These are phyloP conservation scores for Discostella pseudostelligera DNA, from an alignment of 108 stramenopile species.

Conservation along the genomic window DNA sequence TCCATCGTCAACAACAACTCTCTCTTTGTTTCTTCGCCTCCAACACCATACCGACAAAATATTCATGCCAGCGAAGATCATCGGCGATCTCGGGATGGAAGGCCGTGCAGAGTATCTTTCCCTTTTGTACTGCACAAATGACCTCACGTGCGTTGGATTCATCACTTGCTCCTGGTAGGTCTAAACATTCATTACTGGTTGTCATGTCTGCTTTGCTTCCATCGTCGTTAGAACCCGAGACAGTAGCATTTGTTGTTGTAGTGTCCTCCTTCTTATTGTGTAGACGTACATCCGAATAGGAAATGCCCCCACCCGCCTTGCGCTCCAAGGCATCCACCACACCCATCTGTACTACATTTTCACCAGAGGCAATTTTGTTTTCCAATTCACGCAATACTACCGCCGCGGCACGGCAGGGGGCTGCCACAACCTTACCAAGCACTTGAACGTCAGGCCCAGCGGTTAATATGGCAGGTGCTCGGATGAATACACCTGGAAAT, in stretches of 20 bases:
- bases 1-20: too few species aligned
- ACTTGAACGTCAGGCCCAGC: constrained; percentile 75
- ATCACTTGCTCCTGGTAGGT: constrained; percentile 80
- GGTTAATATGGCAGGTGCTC: constrained; percentile 95
- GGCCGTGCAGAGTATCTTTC: constrained; percentile 86
- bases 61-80: constrained; percentile 92
- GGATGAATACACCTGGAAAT: constrained; percentile 96
- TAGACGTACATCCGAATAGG: constrained; percentile 50
- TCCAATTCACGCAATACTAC: constrained; percentile 82
- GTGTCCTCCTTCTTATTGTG: constrained; percentile 22
- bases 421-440: constrained; percentile 85
- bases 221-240: constrained; percentile 2
- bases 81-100: constrained; percentile 98
- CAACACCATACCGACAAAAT: constrained; percentile 86
- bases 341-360: constrained; percentile 73
- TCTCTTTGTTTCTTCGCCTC: constrained; percentile 14
- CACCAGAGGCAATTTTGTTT: constrained; percentile 68
- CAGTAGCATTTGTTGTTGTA: neutral
- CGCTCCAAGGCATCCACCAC: constrained; percentile 79
- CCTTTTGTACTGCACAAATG: constrained; percentile 88
- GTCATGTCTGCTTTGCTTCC: neutral
- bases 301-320: constrained; percentile 47
- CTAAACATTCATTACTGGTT: constrained; percentile 33
- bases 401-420: constrained; percentile 85
- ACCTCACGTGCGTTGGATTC: constrained; percentile 88